Evolutionary conservation across 768 basidiomycete species (phyloP).

Genomic region (Leccinum barrowsii): DNA sequence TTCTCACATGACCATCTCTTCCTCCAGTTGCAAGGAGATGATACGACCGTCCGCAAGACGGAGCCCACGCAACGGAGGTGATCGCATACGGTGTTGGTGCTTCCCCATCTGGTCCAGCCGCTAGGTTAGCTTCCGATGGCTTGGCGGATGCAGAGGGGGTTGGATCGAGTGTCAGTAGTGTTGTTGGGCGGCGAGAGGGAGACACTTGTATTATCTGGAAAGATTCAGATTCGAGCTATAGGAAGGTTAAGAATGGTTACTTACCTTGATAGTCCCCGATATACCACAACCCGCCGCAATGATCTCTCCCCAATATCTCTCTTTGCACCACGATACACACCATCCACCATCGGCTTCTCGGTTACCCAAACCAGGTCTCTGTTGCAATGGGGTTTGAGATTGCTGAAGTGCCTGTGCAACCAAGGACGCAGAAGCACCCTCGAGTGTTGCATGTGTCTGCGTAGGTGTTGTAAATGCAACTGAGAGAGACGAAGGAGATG

Average conservation of each 20-base stretch:
- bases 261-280: slow-evolving; percentile 73
- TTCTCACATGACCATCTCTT: slow-evolving; percentile 82
- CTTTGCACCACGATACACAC: slow-evolving; percentile 95
- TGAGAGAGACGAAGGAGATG: slow-evolving; percentile 46
- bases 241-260: slow-evolving; percentile 6
- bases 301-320: slow-evolving; percentile 91
- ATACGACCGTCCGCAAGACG: slow-evolving; percentile 89
- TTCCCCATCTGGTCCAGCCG: slow-evolving; percentile 30
- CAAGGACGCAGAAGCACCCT: slow-evolving; percentile 53
- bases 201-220: slow-evolving; percentile 72
- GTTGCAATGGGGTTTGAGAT: slow-evolving; percentile 32
- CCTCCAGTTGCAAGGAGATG: slow-evolving; percentile 91
- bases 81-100: slow-evolving; percentile 55
- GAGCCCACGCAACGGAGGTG: slow-evolving; percentile 88
- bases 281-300: slow-evolving; percentile 76
- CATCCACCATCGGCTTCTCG: slow-evolving; percentile 89
- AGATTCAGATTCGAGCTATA: neutral
- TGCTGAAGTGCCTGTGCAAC: slow-evolving; percentile 66
- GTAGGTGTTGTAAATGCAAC: slow-evolving; percentile 69
- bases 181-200: slow-evolving; percentile 60
- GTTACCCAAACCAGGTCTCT: slow-evolving; percentile 48
- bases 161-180: slow-evolving; percentile 54
- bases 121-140: slow-evolving; percentile 19
- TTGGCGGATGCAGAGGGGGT: slow-evolving; percentile 31
- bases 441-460: slow-evolving; percentile 52